Evolutionary conservation across 352 stramenopile species (phyloP), one percentile per base, ranked within the genome.

Genomic region (Phytopythium mirpurense): DNA sequence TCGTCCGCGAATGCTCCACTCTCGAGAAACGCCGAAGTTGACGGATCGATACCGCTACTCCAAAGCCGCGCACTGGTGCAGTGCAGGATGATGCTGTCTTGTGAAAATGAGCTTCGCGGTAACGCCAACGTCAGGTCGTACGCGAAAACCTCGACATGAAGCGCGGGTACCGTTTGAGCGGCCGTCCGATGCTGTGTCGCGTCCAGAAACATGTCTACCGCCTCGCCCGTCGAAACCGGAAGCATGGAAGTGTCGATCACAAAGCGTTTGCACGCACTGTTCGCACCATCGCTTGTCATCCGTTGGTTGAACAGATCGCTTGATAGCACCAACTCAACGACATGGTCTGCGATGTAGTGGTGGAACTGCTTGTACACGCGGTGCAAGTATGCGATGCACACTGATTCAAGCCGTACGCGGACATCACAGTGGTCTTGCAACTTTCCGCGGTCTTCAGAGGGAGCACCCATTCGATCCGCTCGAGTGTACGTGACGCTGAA

Each of bases 291-390:
- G 51, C 36, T 48, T 14, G 54, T 82, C 32, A 65, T 62, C 24
- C 21, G 59, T 23, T 57, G 50, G 37, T 68, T 62, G 29, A 83
- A 59, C 12, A 58, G 60, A 44, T 73, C 59, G 26, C 41, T 60
- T 12, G 61, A 23, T 14, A 76, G 38, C 35, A 57, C 11, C 50
- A 63, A 15, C 19, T 54, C 46, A 6, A 62, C 16, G 26, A 90
- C 21, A 42, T 91, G 74, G 42, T 93, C 83, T 42, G 65, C 43
- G 19, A 91, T 26, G 50, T 84, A 93, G 52, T 93, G 80, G 16
- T 88, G 66, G 38, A 91, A 88, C 56, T 95, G 85, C 51, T 95
- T 95, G 67, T 88, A 90, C 32, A 95, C 75, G 31, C 85, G 81
- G 60, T 93, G 85, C 26, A 95, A 63, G 43, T 95, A 93, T 38